Evolutionary conservation across 129 eudicot genomes (phyloP), one percentile per base, ranked within the genome.

Genomic region (Chrysanthemum lavandulifolium): DNA sequence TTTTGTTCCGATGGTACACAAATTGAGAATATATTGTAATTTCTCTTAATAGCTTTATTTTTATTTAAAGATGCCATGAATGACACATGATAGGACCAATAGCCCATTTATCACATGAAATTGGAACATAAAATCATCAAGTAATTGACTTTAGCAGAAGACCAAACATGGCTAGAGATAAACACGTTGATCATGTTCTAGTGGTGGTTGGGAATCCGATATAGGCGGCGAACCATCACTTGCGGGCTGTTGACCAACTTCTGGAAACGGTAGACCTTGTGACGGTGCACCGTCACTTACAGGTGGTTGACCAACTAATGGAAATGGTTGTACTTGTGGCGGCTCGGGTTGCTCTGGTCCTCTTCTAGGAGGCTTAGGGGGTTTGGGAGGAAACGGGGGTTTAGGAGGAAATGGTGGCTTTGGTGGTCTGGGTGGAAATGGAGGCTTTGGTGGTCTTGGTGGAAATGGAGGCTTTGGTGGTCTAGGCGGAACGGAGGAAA

Each of bases 401-500:
- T 1, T 40, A 1, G 47, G 47, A 0, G 47, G 47, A 40, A 40
- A 7, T 13, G 76, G 76, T 0, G 82, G 82, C 19, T 51, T 61
- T 2, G 72, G 63, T 11, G 72, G 31, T 53, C 19, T 53, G 58
- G 58, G 58, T 10, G 67, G 67, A 45, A 62, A 62, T 1, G 67
- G 67, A 61, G 67, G 67, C 76, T 73, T 15, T 14, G 78, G 74
- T 1, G 80, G 84, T 23, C 45, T 50, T 1, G 84, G 84, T 0
- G 86, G 86, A 10, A 78, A 69, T 9, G 84, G 82, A 18, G 12
- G 49, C 81, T 77, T 23, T 11, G 81, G 76, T 0, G 76, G 76
- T 15, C 51, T 29, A 0, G 86, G 88, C 2, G 88, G 87, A 62
- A 80, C 0, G 93, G 90, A 2, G 88, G 85, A 16, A 49, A 27